Base-by-base conservation (phyloP, 768 basidiomycete species). In the Phaffia tasmanica region DNA sequence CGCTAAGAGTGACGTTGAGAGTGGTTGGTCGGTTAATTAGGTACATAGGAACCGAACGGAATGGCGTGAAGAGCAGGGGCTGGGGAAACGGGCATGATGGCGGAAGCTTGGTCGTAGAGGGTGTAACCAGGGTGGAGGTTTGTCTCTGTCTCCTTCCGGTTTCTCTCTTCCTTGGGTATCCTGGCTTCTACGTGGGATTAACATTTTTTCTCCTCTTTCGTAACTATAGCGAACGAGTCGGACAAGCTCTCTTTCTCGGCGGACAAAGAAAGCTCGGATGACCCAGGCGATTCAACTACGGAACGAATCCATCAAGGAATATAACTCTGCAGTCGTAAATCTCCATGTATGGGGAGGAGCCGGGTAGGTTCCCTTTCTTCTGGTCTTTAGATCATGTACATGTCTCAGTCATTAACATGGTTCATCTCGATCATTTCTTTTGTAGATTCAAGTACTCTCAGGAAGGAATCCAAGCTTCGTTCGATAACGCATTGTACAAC, bases 11-110 rank as follows among this genome's bases (percentile, higher is more conserved):
- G 4, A 74, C 62, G 35, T 62, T 80, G 4, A 61, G 78, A 8
- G 71, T 79, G 32, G 74, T 75, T 3, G 78, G 78, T 11, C 66
- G 72, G 57, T 65, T 80, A 27, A 67, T 79, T 1, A 63, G 75
- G 42, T 80, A 79, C 68, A 71, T 75, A 14, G 75, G 75, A 8
- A 71, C 75, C 4, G 73, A 76, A 62, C 48, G 75, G 29, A 72
- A 74, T 51, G 78, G 78, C 1, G 55, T 79, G 14, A 70, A 64
- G 61, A 77, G 76, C 50, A 67, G 78, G 50, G 72, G 72, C 16
- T 80, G 79, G 79, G 79, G 79, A 0, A 79, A 79, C 69, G 75
- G 76, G 6, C 79, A 80, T 68, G 79, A 79, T 64, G 79, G 79
- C 1, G 73, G 74, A 29, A 77, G 76, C 62, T 68, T 79, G 49